Evolutionary conservation across 176 grass and related monocot genomes (phyloP).

Genomic region (Ananas comosus): DNA sequence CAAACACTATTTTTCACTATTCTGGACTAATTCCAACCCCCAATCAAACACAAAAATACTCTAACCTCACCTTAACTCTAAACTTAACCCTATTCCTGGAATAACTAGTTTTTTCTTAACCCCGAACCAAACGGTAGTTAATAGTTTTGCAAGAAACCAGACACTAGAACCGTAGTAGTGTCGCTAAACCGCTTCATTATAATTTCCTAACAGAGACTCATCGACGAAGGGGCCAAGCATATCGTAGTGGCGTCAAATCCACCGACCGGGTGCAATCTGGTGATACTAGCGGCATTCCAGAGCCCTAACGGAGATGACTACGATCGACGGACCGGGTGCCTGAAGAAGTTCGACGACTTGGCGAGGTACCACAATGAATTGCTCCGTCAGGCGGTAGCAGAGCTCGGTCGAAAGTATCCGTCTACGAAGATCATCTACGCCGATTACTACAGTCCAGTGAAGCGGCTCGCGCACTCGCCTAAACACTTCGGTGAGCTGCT

Average conservation of each 20-base stretch:
- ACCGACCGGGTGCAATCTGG: constrained; percentile 69
- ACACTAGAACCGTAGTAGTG: neutral
- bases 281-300: constrained; percentile 53
- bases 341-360: constrained; percentile 55
- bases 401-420: constrained; percentile 35
- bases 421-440: constrained; percentile 51
- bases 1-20: no score
- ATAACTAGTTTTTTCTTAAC: no score
- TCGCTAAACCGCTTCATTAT: neutral
- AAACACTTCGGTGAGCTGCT: constrained; percentile 48
- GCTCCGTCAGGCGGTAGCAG: constrained; percentile 34
- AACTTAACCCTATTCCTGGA: no score
- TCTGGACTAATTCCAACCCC: no score
- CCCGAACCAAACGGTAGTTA: no score
- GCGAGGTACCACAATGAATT: constrained; percentile 60
- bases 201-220: constrained; percentile 17
- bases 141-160: neutral
- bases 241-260: constrained; percentile 61
- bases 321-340: constrained; percentile 51
- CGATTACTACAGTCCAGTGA: constrained; percentile 59
- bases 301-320: constrained; percentile 31
- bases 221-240: constrained; percentile 49
- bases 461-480: constrained; percentile 43
- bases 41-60: no score
- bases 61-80: no score